Evolutionary conservation across 192 early-diverging fungal species (phyloP).

Genomic region (Paraglomus occultum): DNA sequence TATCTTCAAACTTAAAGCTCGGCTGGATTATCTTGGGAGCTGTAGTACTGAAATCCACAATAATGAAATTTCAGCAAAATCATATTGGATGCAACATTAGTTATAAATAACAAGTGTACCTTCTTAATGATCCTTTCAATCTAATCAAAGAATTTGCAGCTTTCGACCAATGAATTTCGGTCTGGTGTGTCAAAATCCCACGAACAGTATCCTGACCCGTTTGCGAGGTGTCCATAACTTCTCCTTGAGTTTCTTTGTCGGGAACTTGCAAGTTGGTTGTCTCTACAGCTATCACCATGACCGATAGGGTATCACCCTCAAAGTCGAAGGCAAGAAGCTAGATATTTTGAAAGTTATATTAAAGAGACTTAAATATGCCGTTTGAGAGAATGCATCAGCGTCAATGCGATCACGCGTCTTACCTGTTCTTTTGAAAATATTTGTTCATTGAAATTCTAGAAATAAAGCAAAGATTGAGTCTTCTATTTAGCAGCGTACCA

Average conservation of each 20-base stretch:
- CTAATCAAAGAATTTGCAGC: slow-evolving; percentile 72
- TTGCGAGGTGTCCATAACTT: slow-evolving; percentile 25
- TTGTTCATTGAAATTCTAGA: slow-evolving; percentile 72
- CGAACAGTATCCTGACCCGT: slow-evolving; percentile 35
- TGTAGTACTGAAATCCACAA: slow-evolving; percentile 23
- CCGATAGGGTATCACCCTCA: slow-evolving; percentile 65
- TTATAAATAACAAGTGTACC: slow-evolving; percentile 35
- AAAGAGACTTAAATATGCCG: slow-evolving; percentile 4
- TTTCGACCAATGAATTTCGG: slow-evolving; percentile 68
- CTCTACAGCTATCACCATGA: slow-evolving; percentile 43
- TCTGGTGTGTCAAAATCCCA: slow-evolving; percentile 76
- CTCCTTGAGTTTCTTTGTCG: slow-evolving; percentile 40
- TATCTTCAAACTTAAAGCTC: slow-evolving; percentile 94
- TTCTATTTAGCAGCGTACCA: neutral
- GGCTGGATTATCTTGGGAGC: slow-evolving; percentile 83
- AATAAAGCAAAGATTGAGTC: neutral
- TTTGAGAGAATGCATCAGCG: too few species aligned
- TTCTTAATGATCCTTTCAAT: slow-evolving; percentile 60
- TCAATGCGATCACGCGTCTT: neutral
- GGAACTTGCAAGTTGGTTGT: slow-evolving; percentile 57
- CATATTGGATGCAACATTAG: slow-evolving; percentile 1
- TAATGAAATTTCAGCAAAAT: slow-evolving; percentile 9
- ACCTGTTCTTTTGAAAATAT: slow-evolving; percentile 77
- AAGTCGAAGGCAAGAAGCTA: slow-evolving; percentile 72
- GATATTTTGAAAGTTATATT: slow-evolving; percentile 24